Percentiles rank a stretch among this genome's conserved stretches.
These are phyloP conservation scores for Solanum chmielewskii DNA, from an alignment of 257 asterid genomes.

Conservation along the genomic window DNA sequence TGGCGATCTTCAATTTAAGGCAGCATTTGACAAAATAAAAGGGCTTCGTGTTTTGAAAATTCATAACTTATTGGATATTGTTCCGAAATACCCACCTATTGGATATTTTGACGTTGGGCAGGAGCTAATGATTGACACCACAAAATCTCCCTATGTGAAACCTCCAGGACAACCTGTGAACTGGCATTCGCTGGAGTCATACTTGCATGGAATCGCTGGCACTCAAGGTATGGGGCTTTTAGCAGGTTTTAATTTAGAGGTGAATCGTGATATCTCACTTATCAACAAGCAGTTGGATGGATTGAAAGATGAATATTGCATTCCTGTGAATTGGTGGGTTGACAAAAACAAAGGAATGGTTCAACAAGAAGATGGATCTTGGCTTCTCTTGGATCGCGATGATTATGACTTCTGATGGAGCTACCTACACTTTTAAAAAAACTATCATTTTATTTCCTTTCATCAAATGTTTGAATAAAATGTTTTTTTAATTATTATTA, in stretches of 20 bases:
- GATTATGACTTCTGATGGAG: neutral
- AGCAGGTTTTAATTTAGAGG: slow-evolving; percentile 27
- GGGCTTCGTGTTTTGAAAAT: no score
- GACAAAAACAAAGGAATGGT: slow-evolving; percentile 64
- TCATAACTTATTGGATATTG: no score
- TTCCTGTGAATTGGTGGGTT: slow-evolving; percentile 61
- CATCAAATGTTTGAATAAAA: neutral
- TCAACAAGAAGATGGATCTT: slow-evolving; percentile 66
- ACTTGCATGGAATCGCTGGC: slow-evolving; percentile 79
- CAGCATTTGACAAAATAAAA: no score
- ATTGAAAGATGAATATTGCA: slow-evolving; percentile 38
- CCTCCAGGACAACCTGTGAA: no score
- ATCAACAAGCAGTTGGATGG: slow-evolving; percentile 44
- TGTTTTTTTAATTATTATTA: no score
- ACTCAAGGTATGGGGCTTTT: slow-evolving; percentile 24
- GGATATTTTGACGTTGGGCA: no score
- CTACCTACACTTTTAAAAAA: neutral
- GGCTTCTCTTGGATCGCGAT: slow-evolving; percentile 55
- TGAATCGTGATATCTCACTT: slow-evolving; percentile 39
- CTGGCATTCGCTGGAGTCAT: slow-evolving; percentile 55
- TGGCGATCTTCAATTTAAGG: no score
- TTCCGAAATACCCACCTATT: no score
- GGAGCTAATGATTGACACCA: no score
- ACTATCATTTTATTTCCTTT: neutral
- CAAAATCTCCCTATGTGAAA: no score